These are phyloP conservation scores for Halophytophthora polymorphica DNA, from an alignment of 352 stramenopile species.

Conservation along the genomic window DNA sequence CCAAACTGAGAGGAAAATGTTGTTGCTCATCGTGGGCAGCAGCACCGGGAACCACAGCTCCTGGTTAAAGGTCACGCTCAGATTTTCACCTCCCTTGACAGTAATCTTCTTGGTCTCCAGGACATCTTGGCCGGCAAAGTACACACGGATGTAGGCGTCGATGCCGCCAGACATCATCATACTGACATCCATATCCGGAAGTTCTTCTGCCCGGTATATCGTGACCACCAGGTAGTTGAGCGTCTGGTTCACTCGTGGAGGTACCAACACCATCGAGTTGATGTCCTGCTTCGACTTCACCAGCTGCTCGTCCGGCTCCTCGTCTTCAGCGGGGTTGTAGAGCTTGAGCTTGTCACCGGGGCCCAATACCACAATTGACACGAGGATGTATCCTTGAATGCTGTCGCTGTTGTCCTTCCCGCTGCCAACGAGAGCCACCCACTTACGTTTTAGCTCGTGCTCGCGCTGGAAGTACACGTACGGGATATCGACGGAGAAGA, in stretches of 20 bases:
- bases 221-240: constrained; percentile 79
- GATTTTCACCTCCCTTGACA: constrained; percentile 51
- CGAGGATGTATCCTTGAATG: constrained; percentile 79
- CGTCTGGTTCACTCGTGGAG: constrained; percentile 63
- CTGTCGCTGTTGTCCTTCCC: constrained; percentile 73
- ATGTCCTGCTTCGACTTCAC: constrained; percentile 60
- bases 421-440: constrained; percentile 84
- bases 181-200: constrained; percentile 84
- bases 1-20: constrained; percentile 82
- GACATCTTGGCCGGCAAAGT: constrained; percentile 69
- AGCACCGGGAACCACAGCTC: constrained; percentile 88
- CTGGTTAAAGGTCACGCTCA: constrained; percentile 56
- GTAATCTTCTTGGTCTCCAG: constrained; percentile 71
- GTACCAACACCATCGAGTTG: constrained; percentile 80
- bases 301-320: constrained; percentile 31
- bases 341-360: constrained; percentile 79
- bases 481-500: constrained; percentile 80
- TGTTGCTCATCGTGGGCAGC: constrained; percentile 78
- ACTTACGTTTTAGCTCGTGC: constrained; percentile 88
- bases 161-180: constrained; percentile 64
- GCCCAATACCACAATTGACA: constrained; percentile 23
- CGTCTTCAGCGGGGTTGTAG: constrained; percentile 45
- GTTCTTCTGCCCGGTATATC: constrained; percentile 69
- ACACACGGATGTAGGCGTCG: constrained; percentile 77
- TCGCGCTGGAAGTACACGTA: constrained; percentile 84